Conservation (phyloP, 257 asterid species). For the Thymus mandschuricus region DNA sequence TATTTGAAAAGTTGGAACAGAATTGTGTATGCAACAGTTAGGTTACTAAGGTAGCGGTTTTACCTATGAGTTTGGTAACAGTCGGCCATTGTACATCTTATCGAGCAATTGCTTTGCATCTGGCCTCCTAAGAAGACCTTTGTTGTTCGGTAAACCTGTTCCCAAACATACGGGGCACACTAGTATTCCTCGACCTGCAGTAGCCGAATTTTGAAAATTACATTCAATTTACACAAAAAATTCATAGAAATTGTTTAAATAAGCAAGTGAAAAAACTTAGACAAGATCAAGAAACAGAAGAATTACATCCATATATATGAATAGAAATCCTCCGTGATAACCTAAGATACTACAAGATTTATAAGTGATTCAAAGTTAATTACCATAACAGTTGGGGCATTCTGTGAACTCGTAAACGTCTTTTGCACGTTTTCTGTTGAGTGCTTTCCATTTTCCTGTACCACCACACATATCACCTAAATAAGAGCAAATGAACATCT, state of each 20-base stretch:
- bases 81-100: constrained; percentile 93
- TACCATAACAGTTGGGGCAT: constrained; percentile 99
- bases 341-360: no score
- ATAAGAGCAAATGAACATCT: constrained; percentile 51
- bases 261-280: no score
- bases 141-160: constrained; percentile 90
- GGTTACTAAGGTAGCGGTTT: background rate
- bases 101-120: constrained; percentile 79
- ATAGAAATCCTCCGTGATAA: no score
- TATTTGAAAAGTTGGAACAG: no score
- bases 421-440: constrained; percentile 93
- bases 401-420: constrained; percentile 95
- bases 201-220: no score
- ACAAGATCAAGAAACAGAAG: no score
- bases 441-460: constrained; percentile 99
- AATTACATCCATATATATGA: background rate
- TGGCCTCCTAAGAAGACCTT: constrained; percentile 95
- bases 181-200: constrained; percentile 86
- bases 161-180: constrained; percentile 97
- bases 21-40: no score
- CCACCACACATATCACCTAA: constrained; percentile 99
- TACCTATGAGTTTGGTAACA: constrained; percentile 81
- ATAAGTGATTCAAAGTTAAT: constrained; percentile 22
- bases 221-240: no score
- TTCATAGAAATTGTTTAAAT: no score